Base-by-base conservation (phyloP, 1,139 yeast genomes). In the Debaryomyces sp. region DNA sequence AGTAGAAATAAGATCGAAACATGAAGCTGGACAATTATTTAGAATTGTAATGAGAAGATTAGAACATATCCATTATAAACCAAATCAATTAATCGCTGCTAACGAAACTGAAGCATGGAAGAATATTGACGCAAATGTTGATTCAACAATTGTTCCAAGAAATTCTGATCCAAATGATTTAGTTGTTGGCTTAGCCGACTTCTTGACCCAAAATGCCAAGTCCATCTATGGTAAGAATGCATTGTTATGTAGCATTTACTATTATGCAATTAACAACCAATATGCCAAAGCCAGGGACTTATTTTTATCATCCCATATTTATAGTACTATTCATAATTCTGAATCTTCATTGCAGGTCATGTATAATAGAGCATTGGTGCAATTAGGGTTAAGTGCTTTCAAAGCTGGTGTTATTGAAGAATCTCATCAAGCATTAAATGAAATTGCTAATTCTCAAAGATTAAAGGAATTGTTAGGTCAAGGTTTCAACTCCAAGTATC, bases 381-480 rank as follows among this genome's bases (percentile, higher is more conserved):
- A 95, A 73, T 81, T 95, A 57, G 99, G 99, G 52, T 80, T 95
- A 58, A 85, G 96, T 68, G 99, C 99, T 15, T 95, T 95, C 85
- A 86, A 97, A 69, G 74, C 82, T 47, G 97, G 98, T 29, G 80
- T 88, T 57, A 85, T 92, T 61, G 82, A 81, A 60, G 99, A 95
- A 67, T 80, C 95, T 51, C 96, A 91, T 70, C 94, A 89, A 72
- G 81, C 88, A 47, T 80, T 95, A 60, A 89, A 86, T 65, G 99
- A 94, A 71, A 82, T 94, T 62, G 89, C 95, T 57, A 87, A 92
- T 52, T 85, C 96, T 44, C 84, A 86, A 58, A 84, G 96, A 66
- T 84, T 89, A 60, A 91, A 89, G 77, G 99, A 95, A 72, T 81
- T 94, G 54, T 81, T 95, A 57, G 98, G 98, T 51, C 99, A 94